Percentiles rank a stretch among this genome's conserved stretches.
Conservation (phyloP, 192 early-diverging fungal species). For the Podila minutissima region DNA sequence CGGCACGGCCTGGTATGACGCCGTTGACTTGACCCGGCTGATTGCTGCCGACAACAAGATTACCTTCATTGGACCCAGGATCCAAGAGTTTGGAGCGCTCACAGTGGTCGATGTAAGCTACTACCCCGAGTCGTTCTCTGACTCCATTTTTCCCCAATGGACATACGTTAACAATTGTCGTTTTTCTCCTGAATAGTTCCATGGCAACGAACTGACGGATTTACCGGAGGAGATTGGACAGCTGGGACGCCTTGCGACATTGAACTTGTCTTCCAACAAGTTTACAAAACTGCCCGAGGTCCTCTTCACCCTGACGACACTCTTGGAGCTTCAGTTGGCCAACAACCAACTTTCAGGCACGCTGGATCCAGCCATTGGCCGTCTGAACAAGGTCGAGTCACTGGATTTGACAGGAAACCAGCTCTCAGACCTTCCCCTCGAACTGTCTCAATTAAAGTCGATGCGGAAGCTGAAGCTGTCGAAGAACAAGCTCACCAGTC, state of each 20-base stretch:
- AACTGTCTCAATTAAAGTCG: constrained; percentile 40
- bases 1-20: constrained; percentile 59
- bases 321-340: constrained; percentile 50
- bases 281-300: constrained; percentile 53
- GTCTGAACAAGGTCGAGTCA: constrained; percentile 38
- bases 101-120: constrained; percentile 57
- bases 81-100: constrained; percentile 62
- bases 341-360: constrained; percentile 50
- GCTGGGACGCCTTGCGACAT: constrained; percentile 37
- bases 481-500: constrained; percentile 52
- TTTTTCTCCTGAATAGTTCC: constrained; percentile 41
- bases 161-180: neutral
- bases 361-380: constrained; percentile 40
- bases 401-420: constrained; percentile 56
- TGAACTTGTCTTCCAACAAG: constrained; percentile 58
- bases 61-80: constrained; percentile 53
- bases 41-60: constrained; percentile 63
- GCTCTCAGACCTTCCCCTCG: constrained; percentile 48
- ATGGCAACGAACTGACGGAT: constrained; percentile 54
- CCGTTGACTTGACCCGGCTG: constrained; percentile 59
- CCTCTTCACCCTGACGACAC: constrained; percentile 33
- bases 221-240: constrained; percentile 53
- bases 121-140: neutral
- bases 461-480: constrained; percentile 51
- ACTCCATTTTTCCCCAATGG: neutral